Evolutionary conservation across 139 green algal species (phyloP).

Genomic region (Chlorella sp.): DNA sequence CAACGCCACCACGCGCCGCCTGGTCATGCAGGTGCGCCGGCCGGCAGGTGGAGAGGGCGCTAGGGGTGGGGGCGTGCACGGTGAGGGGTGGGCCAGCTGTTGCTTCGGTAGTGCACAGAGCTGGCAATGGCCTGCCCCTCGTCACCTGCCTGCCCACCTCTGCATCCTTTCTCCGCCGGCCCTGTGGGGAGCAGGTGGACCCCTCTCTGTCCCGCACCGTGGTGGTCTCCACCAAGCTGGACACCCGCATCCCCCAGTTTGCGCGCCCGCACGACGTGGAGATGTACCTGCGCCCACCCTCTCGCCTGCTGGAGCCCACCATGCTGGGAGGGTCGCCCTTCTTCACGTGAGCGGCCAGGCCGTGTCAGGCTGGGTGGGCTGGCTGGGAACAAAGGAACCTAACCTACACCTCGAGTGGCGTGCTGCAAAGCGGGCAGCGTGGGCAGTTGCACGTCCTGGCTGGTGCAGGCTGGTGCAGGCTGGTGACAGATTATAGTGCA

Average conservation of each 20-base stretch:
- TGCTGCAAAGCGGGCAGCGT: no score
- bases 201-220: slow-evolving; percentile 90
- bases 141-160: neutral
- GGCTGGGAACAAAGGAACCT: neutral
- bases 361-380: neutral
- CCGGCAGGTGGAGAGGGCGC: neutral
- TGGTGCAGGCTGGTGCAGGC: neutral
- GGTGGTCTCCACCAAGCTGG: slow-evolving; percentile 96
- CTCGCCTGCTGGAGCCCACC: slow-evolving; percentile 67
- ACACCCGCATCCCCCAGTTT: slow-evolving; percentile 95
- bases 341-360: slow-evolving; percentile 81
- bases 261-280: slow-evolving; percentile 86
- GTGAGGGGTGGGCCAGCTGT: neutral
- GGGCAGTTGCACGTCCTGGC: no score
- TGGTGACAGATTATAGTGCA: neutral
- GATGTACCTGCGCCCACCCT: slow-evolving; percentile 85
- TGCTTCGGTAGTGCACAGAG: neutral
- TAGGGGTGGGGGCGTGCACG: neutral
- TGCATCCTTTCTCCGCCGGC: neutral
- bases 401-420: no score
- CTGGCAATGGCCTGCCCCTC: neutral
- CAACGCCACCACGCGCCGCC: slow-evolving; percentile 91
- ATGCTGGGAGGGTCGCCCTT: slow-evolving; percentile 94
- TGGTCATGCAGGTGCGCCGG: slow-evolving; percentile 86
- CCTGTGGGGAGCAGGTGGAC: slow-evolving; percentile 71